Evolutionary conservation across 805 yeast genomes (phyloP).

Genomic region (Candida montana): DNA sequence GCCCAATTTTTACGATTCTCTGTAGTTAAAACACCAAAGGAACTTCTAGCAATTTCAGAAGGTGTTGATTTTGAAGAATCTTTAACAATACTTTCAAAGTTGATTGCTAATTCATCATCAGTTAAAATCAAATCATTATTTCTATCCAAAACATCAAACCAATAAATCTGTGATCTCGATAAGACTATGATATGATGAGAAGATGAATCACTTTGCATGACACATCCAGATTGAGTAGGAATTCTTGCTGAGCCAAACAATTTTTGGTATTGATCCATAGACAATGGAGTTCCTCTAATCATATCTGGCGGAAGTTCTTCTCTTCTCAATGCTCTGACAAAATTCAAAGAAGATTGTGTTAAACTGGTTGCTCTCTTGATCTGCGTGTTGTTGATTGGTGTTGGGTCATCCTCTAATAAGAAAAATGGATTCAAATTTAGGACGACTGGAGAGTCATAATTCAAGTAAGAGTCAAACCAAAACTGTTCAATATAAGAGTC

Average conservation of each 20-base stretch:
- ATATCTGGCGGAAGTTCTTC: conserved; percentile 70
- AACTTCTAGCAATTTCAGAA: conserved; percentile 69
- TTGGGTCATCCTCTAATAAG: conserved; percentile 87
- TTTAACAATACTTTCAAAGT: conserved; percentile 67
- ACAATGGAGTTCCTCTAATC: conserved; percentile 60
- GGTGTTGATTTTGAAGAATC: conserved; percentile 53
- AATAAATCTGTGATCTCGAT: conserved; percentile 83
- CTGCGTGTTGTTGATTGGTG: conserved; percentile 44
- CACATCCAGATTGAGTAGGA: conserved; percentile 78
- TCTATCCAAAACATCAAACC: conserved; percentile 87
- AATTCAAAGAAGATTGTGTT: conserved; percentile 70
- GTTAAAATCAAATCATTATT: conserved; percentile 65
- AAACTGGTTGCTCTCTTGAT: conserved; percentile 77
- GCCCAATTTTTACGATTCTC: conserved; percentile 91
- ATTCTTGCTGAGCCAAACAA: conserved; percentile 85
- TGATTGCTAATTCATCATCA: conserved; percentile 69
- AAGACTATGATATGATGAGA: conserved; percentile 79
- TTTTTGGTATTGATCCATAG: conserved; percentile 89
- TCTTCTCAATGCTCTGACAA: conserved; percentile 71
- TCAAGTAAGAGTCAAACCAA: conserved; percentile 88
- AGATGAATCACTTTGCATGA: conserved; percentile 72
- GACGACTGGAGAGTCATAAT: conserved; percentile 88
- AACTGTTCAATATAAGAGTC: conserved; percentile 88
- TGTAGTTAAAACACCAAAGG: conserved; percentile 86
- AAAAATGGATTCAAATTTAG: conserved; percentile 87